A percentile compares a stretch with the other conserved stretches of the same genome.
Conservation (phyloP, 1,284 basidiomycete genomes). For the Leccinum pachyderme region DNA sequence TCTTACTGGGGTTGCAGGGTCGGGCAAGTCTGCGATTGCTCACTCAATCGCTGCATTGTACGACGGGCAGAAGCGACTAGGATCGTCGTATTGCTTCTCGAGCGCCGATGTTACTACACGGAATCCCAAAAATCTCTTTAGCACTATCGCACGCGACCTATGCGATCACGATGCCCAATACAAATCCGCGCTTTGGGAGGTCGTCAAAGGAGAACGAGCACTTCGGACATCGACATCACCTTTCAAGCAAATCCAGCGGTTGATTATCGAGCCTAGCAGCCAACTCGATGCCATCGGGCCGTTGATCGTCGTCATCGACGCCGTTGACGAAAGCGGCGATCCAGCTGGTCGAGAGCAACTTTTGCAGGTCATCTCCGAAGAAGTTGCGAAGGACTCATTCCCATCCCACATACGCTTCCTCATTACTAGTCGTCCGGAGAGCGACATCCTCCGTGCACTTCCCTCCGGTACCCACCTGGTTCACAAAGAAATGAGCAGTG, state of each 20-base stretch:
- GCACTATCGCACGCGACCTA: not conserved
- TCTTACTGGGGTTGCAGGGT: not conserved
- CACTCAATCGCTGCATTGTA: not conserved
- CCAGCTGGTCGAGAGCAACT: not conserved
- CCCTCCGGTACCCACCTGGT: not conserved
- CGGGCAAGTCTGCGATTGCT: not conserved
- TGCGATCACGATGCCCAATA: not conserved
- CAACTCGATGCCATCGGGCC: not conserved
- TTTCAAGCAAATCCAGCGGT: not conserved
- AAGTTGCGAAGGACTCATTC: not conserved
- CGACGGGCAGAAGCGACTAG: not conserved
- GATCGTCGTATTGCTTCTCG: not conserved
- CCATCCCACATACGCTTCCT: not conserved
- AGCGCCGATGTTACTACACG: not conserved
- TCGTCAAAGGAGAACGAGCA: not conserved
- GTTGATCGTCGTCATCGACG: not conserved
- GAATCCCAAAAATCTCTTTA: not conserved
- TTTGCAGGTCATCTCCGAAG: not conserved
- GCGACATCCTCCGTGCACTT: not conserved
- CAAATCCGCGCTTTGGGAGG: not conserved
- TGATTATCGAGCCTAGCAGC: not conserved
- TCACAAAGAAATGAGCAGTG: not conserved
- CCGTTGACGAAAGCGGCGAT: not conserved
- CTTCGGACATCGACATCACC: not conserved
- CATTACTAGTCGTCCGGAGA: not conserved